Conservation (phyloP, 139 green algal genomes). For the Auxenochlorella pyrenoidosa region DNA sequence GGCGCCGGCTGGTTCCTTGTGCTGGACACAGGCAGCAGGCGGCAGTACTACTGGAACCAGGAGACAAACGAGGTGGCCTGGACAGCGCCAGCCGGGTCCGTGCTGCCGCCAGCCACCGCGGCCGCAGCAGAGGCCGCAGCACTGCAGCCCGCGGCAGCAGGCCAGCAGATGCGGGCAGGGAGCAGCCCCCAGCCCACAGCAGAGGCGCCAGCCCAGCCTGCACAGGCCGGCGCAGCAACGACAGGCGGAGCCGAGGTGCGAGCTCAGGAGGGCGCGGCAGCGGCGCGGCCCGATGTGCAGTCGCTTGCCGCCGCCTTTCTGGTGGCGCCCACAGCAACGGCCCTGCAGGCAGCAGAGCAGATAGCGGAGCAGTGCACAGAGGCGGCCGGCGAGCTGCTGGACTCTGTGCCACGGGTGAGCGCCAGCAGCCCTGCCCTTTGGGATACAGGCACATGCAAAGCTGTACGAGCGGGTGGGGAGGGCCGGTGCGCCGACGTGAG, state of each 20-base stretch:
- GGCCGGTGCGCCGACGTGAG: neutral
- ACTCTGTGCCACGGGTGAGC: constrained; percentile 21
- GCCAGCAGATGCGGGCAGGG: neutral
- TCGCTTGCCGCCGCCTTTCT: constrained; percentile 6
- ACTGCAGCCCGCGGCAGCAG: neutral
- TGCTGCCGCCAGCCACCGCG: constrained; percentile 2
- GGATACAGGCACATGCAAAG: neutral
- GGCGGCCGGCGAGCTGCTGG: constrained; percentile 15
- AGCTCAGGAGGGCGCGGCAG: neutral
- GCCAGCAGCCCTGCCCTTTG: neutral
- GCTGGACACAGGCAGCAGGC: constrained; percentile 69
- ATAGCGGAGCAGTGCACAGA: constrained; percentile 10
- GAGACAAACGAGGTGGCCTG: constrained; percentile 73
- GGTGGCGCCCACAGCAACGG: neutral
- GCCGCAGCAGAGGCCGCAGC: neutral
- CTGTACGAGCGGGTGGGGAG: no score
- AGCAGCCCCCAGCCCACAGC: neutral
- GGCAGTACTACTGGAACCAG: constrained; percentile 78
- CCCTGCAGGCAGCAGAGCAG: neutral
- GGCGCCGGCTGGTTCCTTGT: constrained; percentile 43
- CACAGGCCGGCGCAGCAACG: neutral
- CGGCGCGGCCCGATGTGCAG: neutral
- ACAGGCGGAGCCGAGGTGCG: neutral
- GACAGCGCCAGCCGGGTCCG: constrained; percentile 55
- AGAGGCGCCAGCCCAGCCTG: neutral